Evolutionary conservation across 345 rosid species (phyloP), one percentile per base, ranked within the genome.

Genomic region (Gossypium mustelinum): DNA sequence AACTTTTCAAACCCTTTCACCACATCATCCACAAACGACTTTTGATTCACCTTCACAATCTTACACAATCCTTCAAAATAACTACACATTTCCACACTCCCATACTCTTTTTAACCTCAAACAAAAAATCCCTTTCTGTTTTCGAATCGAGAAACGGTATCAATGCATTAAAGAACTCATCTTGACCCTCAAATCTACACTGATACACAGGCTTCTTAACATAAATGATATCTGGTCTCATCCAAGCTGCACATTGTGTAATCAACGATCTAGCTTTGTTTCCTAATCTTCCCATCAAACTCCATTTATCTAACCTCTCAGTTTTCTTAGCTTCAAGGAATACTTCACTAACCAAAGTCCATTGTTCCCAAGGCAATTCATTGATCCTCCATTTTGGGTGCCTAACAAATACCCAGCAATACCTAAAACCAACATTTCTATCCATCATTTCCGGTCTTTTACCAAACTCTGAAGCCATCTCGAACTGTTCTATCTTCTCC

Each of bases 1-100:
- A 83, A 77, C 82, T 89, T 91, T 87, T 89, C 92, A 44, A 84
- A 92, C 2, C 88, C 96, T 72, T 94, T 90, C 78, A 92, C 90
- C 78, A 95, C 97, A 82, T 95, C 99, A 80, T 95, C 99, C 80
- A 95, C 99, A 75, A 76, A 95, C 3, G 99, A 90, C 74, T 92
- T 92, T 34, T 82, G 90, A 54, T 77, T 92, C 75, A 91, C 88
- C 83, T 76, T 89, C 86, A 90, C 86, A 77, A 95, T 92, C 89
- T 87, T 95, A 84, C 97, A 95, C 88, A 92, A 76, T 60, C 97
- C 99, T 44, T 85, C 93, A 34, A 83, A 95, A 75, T 92, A 95
- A 24, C 92, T 89, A 77, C 90, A 86, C 70, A 78, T 47, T 70
- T 94, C 83, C 67, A 88, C 89, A 39, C 81, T 85, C 66, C 95